Evolutionary conservation across 1,139 yeast genomes (phyloP), one percentile per base, ranked within the genome.

Genomic region (Arxiozyma slooffiae): DNA sequence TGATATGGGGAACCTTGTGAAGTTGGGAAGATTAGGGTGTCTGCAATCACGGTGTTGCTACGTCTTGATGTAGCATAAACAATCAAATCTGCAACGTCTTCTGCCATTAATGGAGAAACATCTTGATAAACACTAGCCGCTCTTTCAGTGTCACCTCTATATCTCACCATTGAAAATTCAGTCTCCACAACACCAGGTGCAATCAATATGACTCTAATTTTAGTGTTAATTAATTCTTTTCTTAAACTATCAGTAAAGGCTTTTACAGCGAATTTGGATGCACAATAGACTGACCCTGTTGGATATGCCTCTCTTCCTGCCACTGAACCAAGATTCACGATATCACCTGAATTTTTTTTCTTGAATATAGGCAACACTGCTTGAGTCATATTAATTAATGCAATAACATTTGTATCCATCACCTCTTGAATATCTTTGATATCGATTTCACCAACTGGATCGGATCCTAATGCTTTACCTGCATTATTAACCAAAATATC

Each of bases 141-240:
- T 62, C 77, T 77, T 6, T 69, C 71, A 47, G 71, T 62, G 64
- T 87, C 94, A 52, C 95, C 95, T 56, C 80, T 75, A 72, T 79
- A 83, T 64, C 95, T 76, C 37, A 85, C 85, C 38, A 80, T 67
- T 7, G 92, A 82, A 66, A 88, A 88, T 62, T 88, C 96, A 17
- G 96, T 88, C 68, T 86, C 88, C 23, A 87, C 95, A 46, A 84
- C 81, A 61, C 96, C 96, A 11, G 96, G 96, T 55, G 86, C 90
- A 48, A 87, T 77, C 66, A 86, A 94, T 59, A 88, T 78, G 50
- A 87, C 89, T 62, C 96, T 76, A 57, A 87, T 80, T 51, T 78
- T 76, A 38, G 95, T 84, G 64, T 75, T 72, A 57, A 86, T 80
- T 63, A 82, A 73, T 67, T 88, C 96, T 68, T 85, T 85, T 67